A percentile compares a stretch with the other conserved stretches of the same genome.
phyloP scores from a whole-genome alignment of 257 asterid species.

The Avicennia marina region DNA sequence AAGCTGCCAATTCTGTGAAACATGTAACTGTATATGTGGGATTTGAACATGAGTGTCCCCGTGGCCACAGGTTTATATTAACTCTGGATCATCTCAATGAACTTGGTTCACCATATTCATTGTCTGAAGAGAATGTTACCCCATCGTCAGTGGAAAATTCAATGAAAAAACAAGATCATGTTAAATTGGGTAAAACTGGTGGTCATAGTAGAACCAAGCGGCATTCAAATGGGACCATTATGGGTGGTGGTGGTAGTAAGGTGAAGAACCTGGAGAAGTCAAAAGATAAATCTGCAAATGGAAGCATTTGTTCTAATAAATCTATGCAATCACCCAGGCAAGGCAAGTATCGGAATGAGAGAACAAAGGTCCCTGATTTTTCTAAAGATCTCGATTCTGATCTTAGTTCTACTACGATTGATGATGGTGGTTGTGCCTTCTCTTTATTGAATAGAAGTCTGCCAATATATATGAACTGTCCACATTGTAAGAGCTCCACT shows the following conservation, averaged over 20 bases:
- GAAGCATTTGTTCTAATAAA: conserved; percentile 31
- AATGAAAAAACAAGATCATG: conserved; percentile 42
- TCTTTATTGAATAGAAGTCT: conserved; percentile 58
- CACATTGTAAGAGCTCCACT: conserved; percentile 58
- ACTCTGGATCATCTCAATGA: conserved; percentile 63
- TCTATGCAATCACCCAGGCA: conserved; percentile 38
- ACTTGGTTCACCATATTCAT: conserved; percentile 57
- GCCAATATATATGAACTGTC: conserved; percentile 92
- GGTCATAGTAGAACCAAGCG: conserved; percentile 55
- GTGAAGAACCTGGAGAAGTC: conserved; percentile 51
- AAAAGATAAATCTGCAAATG: conserved; percentile 47
- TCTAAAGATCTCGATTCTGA: conserved; percentile 40
- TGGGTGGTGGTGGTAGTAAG: conserved; percentile 37
- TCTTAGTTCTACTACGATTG: conserved; percentile 38
- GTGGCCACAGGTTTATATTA: conserved; percentile 86
- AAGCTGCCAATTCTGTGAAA: conserved; percentile 35
- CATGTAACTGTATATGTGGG: conserved; percentile 56
- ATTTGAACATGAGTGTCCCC: conserved; percentile 91
- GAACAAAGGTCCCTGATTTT: conserved; percentile 23
- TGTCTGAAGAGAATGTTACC: conserved; percentile 44
- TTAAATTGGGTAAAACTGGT: conserved; percentile 47
- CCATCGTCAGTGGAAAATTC: conserved; percentile 34
- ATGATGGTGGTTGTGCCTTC: conserved; percentile 44
- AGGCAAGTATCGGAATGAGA: conserved; percentile 31
- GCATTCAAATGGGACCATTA: conserved; percentile 52